Evolutionary conservation across 805 yeast genomes (phyloP), one percentile per base, ranked within the genome.

Genomic region (Citeromyces matritensis): DNA sequence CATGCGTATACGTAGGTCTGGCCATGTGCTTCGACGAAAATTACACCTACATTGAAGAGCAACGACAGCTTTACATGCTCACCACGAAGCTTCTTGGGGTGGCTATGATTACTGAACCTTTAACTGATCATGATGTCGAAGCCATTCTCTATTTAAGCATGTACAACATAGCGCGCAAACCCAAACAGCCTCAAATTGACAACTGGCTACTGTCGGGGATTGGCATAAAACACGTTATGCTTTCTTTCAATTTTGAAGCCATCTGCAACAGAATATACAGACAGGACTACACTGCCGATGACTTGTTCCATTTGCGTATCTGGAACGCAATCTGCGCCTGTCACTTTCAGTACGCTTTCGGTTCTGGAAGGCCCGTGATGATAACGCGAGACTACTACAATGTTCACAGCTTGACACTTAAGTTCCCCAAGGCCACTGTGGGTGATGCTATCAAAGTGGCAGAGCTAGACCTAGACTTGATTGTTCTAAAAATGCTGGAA

Each of bases 121-220:
- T 71, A 21, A 65, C 65, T 4, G 75, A 68, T 39, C 73, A 68
- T 45, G 79, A 72, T 40, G 60, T 70, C 24, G 80, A 72, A 42
- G 77, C 75, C 0, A 59, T 72, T 6, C 41, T 71, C 17, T 72
- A 72, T 41, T 57, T 72, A 32, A 59, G 71, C 13, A 47, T 66
- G 44, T 72, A 67, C 43, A 66, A 67, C 38, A 60, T 69, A 29
- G 65, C 73, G 2, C 52, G 74, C 37, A 69, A 68, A 37, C 65
- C 73, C 3, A 51, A 58, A 30, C 77, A 70, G 41, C 52, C 63
- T n/a, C 58, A 60, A 32, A 52, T 66, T 37, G 72, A 72, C 44
- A 55, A 63, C 11, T 61, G 75, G 65, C 48, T 65, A 7, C 39
- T 69, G n/a, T 63, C 72, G 3, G 63, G 66, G 24, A 58, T 63